These are phyloP conservation scores for Lineolata rhizophorae DNA, from an alignment of 495 filamentous ascomycete genomes.

Conservation along the genomic window DNA sequence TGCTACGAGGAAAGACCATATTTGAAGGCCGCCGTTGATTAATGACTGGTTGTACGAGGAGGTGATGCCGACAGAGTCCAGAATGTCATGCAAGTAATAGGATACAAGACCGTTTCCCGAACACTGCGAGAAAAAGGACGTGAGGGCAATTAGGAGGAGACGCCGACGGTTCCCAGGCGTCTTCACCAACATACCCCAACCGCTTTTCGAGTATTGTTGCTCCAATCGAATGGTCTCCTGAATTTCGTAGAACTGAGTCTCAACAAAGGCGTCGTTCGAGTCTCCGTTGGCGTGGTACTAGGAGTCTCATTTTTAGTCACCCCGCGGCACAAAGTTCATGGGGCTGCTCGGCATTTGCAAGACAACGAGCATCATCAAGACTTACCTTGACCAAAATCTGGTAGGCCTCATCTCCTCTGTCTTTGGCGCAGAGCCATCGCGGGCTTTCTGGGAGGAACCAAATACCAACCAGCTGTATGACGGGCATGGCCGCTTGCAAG, in stretches of 20 bases:
- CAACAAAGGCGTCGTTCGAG: slow-evolving; percentile 8
- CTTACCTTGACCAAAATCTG: neutral
- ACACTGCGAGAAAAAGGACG: slow-evolving; percentile 20
- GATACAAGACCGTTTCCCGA: slow-evolving; percentile 18
- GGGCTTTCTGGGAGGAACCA: neutral
- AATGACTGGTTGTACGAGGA: slow-evolving; percentile 26
- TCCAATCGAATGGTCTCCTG: slow-evolving; percentile 14
- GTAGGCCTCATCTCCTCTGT: neutral
- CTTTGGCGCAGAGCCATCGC: neutral
- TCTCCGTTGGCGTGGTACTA: slow-evolving; percentile 20
- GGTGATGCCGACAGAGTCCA: slow-evolving; percentile 27
- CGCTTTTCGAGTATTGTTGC: slow-evolving; percentile 10
- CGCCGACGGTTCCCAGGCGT: slow-evolving; percentile 15
- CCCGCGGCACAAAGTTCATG: no score
- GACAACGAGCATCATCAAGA: no score
- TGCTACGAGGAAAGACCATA: slow-evolving; percentile 32
- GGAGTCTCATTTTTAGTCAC: no score
- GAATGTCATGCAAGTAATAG: slow-evolving; percentile 22
- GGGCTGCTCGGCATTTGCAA: no score
- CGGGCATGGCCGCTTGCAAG: neutral
- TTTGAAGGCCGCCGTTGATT: slow-evolving; percentile 29
- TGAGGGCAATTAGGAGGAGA: slow-evolving; percentile 15
- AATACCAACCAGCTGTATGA: neutral
- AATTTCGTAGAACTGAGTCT: slow-evolving; percentile 12
- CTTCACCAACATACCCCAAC: slow-evolving; percentile 10